Evolutionary conservation across 2,329 filamentous ascomycete genomes (phyloP).

Genomic region (Pezicula carpinea): DNA sequence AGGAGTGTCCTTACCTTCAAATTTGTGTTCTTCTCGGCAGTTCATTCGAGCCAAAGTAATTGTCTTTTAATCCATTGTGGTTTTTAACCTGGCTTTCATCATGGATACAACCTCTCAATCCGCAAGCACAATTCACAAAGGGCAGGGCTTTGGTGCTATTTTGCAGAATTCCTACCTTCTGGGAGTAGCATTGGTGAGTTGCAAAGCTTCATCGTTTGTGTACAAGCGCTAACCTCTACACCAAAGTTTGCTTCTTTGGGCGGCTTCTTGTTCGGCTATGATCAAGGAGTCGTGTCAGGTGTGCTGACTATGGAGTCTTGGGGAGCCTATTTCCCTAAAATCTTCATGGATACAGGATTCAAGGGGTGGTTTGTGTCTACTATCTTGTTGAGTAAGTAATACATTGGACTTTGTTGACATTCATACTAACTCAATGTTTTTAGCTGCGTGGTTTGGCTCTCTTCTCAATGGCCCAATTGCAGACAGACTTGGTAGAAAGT

Average conservation of each 20-base stretch:
- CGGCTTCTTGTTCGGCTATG: slow-evolving; percentile 43
- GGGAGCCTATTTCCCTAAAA: slow-evolving; percentile 32
- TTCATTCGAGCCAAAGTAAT: neutral
- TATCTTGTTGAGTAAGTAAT: slow-evolving; percentile 35
- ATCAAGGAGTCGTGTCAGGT: slow-evolving; percentile 43
- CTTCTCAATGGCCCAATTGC: slow-evolving; percentile 35
- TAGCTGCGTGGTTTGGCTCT: slow-evolving; percentile 45
- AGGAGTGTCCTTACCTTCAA: neutral
- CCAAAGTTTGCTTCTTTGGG: slow-evolving; percentile 36
- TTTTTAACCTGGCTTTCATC: neutral
- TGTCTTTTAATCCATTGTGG: neutral
- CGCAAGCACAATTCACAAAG: neutral
- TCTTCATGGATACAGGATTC: slow-evolving; percentile 39
- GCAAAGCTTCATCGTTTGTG: slow-evolving; percentile 1
- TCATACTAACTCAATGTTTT: neutral
- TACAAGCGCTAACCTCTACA: neutral
- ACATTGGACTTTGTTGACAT: neutral
- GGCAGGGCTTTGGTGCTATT: neutral
- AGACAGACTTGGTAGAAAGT: slow-evolving; percentile 27
- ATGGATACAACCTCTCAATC: neutral
- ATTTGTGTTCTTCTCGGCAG: neutral
- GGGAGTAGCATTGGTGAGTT: slow-evolving; percentile 33
- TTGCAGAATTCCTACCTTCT: slow-evolving; percentile 33
- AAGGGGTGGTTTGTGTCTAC: slow-evolving; percentile 50
- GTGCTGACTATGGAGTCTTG: slow-evolving; percentile 43